A percentile compares a stretch with the other conserved stretches of the same genome.
Evolutionary conservation across 2,329 filamentous ascomycete species (phyloP).

Genomic region (Epichloe scottii): DNA sequence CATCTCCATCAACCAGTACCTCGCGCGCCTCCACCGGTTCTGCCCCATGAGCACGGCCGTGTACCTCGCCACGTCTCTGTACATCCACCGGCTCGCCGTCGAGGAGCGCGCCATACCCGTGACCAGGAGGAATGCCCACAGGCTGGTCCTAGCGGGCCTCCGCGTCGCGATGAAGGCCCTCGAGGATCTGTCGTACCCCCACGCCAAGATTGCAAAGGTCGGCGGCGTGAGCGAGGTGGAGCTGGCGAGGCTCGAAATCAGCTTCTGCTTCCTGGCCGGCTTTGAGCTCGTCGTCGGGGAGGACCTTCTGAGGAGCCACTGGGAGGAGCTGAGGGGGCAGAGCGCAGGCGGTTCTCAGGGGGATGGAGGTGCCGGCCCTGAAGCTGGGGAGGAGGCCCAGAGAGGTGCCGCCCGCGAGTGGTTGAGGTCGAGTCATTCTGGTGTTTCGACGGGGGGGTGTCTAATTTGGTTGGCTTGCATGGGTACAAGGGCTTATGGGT

Average conservation of each 20-base stretch:
- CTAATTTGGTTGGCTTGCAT: too few species aligned
- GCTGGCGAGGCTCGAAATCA: constrained; percentile 75
- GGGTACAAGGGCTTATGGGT: too few species aligned
- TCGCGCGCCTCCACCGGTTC: constrained; percentile 75
- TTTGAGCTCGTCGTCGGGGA: constrained; percentile 58
- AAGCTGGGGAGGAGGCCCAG: constrained; percentile 12
- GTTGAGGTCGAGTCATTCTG: not conserved
- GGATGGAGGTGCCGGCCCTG: constrained; percentile 17
- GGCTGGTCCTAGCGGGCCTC: constrained; percentile 70
- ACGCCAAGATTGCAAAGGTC: constrained; percentile 71
- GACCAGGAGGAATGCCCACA: constrained; percentile 73
- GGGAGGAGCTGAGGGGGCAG: constrained; percentile 19
- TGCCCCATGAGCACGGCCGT: constrained; percentile 91
- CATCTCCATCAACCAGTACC: constrained; percentile 72
- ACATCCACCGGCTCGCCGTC: constrained; percentile 73
- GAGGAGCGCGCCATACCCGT: constrained; percentile 68
- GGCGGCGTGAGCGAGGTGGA: constrained; percentile 77
- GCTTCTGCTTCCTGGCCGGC: constrained; percentile 74
- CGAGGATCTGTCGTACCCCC: constrained; percentile 84
- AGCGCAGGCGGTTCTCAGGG: constrained; percentile 13
- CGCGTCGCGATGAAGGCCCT: constrained; percentile 86
- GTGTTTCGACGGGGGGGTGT: too few species aligned
- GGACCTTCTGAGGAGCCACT: constrained; percentile 20
- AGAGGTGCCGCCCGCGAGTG: constrained; percentile 4
- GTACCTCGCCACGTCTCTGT: constrained; percentile 78